Evolutionary conservation across 176 grass and related monocot species (phyloP), one percentile per base, ranked within the genome.

Genomic region (Avena atlantica): DNA sequence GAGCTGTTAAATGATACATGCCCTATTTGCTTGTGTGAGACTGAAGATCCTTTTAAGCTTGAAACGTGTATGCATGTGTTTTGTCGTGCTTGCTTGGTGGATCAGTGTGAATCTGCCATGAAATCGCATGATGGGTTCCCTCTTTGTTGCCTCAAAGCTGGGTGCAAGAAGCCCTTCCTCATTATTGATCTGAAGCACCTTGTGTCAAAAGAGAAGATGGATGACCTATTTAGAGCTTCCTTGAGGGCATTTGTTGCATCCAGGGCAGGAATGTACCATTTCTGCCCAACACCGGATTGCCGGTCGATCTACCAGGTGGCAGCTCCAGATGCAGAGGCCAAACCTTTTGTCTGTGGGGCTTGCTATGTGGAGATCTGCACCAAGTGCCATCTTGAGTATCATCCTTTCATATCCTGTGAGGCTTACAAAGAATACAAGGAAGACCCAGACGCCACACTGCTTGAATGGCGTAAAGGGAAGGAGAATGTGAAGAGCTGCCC

Each of bases 291-390:
- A 19, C 93, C 93, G 55, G 93, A 98, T 67, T 93, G 95, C 88
- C 84, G 84, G 9, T 90, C 85, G 19, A 81, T 98, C 44, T 95
- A 98, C 81, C 84, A 83, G 85, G 79, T 95, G 53, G 37, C 85
- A 44, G n/a, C 48, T 49, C 70, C 36, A 31, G 77, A 83, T 40
- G 77, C 77, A 24, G 89, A 90, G 84, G 78, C 51, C 52, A 83
- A 81, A 47, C 90, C 86, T 31, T 95, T 95, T 88, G 45, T 94
- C 31, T 98, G 96, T 68, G 96, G 91, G 17, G 84, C 92, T 74
- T 98, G 93, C 86, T 85, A 27, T 51, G 90, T 87, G 24, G 96
- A 98, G 90, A 94, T 89, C 51, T 95, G 96, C 85, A 98, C 88
- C 19, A 98, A 89, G 79, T 98, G 96, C 84, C 76, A 95, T 90